phyloP scores from a whole-genome alignment of 106 monocot species.

The Amphibolis antarctica region DNA sequence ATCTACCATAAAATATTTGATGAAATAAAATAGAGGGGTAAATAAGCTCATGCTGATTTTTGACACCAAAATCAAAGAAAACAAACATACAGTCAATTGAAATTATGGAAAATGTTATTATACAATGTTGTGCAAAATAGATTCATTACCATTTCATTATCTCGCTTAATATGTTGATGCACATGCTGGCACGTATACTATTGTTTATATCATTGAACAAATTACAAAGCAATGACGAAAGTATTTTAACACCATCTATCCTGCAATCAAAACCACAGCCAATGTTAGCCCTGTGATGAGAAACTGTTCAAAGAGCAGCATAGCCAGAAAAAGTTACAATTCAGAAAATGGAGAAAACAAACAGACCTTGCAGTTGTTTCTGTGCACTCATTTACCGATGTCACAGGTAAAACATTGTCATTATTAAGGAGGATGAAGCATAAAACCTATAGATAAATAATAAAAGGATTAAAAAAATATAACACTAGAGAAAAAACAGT shows the following conservation, averaged over 20 bases:
- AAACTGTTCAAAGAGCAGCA: neutral
- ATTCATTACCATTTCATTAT: constrained; percentile 64
- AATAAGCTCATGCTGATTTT: too few relatives aligned
- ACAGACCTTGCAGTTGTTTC: constrained; percentile 40
- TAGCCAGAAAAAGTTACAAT: neutral
- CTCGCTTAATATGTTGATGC: constrained; percentile 59
- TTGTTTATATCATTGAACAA: constrained; percentile 33
- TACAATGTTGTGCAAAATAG: neutral
- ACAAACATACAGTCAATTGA: too few relatives aligned
- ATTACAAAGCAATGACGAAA: constrained; percentile 41
- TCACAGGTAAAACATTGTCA: constrained; percentile 24
- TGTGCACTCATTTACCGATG: constrained; percentile 19
- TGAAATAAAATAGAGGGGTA: too few relatives aligned
- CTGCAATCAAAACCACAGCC: constrained; percentile 16
- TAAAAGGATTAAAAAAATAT: neutral
- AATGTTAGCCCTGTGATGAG: neutral
- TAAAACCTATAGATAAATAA: constrained; percentile 29
- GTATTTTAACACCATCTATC: constrained; percentile 54
- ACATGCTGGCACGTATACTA: constrained; percentile 28
- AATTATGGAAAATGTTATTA: too few relatives aligned
- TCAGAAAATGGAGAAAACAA: neutral
- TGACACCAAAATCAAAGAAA: too few relatives aligned
- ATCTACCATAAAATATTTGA: too few relatives aligned
- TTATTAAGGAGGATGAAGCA: constrained; percentile 51
- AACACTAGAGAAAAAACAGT: neutral